Conservation (phyloP, 495 filamentous ascomycete genomes). For the Pyronema omphalodes region DNA sequence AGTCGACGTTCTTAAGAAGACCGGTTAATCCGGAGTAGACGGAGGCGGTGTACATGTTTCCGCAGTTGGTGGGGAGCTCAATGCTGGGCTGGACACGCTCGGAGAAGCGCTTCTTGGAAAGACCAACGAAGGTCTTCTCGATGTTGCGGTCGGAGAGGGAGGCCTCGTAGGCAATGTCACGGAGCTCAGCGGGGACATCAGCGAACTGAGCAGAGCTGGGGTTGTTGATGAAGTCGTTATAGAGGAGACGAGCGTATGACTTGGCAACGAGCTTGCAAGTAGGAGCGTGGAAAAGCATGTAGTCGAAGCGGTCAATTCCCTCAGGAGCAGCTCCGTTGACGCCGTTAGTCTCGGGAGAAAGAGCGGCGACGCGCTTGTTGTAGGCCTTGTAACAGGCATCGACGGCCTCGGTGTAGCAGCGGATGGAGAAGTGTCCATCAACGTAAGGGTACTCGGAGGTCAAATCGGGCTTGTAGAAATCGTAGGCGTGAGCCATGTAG, state of each 20-base stretch:
- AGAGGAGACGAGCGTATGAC: conserved; percentile 83
- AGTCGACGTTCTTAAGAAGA: conserved; percentile 52
- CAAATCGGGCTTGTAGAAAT: conserved; percentile 98
- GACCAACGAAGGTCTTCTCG: conserved; percentile 90
- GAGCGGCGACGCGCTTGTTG: conserved; percentile 57
- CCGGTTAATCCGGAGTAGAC: conserved; percentile 74
- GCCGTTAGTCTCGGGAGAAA: conserved; percentile 32
- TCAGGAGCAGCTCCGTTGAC: conserved; percentile 37
- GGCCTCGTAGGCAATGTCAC: conserved; percentile 63
- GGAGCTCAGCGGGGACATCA: conserved; percentile 71
- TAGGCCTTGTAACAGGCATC: conserved; percentile 94
- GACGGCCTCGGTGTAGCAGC: conserved; percentile 89
- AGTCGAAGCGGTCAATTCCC: conserved; percentile 80
- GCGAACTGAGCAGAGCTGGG: conserved; percentile 61
- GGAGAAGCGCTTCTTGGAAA: conserved; percentile 89
- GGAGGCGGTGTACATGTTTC: conserved; percentile 98
- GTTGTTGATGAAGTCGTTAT: conserved; percentile 83
- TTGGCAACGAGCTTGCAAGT: conserved; percentile 97
- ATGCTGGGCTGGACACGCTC: conserved; percentile 71
- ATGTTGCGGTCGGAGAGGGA: conserved; percentile 83
- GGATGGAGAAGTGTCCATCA: conserved; percentile 86
- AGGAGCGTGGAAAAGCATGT: conserved; percentile 87
- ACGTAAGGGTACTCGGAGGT: conserved; percentile 96
- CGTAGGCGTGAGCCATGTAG: conserved; percentile 81
- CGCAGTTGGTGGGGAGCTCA: conserved; percentile 80